Conservation (phyloP, 306 rosid species). For the Vicia villosa region DNA sequence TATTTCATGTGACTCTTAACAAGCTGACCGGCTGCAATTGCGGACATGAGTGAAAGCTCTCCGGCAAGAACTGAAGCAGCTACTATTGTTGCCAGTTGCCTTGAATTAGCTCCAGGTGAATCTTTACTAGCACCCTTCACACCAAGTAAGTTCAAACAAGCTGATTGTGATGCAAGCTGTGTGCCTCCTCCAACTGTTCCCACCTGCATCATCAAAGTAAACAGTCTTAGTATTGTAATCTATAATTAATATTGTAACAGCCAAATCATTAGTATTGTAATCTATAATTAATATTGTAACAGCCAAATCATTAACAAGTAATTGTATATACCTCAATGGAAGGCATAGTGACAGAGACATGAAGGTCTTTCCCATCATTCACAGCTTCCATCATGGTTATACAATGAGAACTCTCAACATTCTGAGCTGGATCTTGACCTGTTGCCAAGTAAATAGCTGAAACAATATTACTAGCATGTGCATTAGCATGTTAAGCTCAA, state of each 20-base stretch:
- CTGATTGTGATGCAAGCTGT: conserved; percentile 92
- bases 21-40: conserved; percentile 89
- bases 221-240: no score
- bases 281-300: no score
- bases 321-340: conserved; percentile 81
- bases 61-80: conserved; percentile 93
- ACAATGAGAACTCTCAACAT: conserved; percentile 89
- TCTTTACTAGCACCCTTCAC: conserved; percentile 89
- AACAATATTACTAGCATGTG: conserved; percentile 92
- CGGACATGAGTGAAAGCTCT: conserved; percentile 94
- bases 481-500: conserved; percentile 94
- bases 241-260: no score
- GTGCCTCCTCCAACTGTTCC: conserved; percentile 99
- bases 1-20: conserved; percentile 93
- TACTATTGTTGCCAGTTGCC: conserved; percentile 69
- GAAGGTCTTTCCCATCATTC: conserved; percentile 79
- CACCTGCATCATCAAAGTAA: conserved; percentile 73
- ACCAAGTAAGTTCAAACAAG: conserved; percentile 85
- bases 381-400: conserved; percentile 93
- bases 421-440: conserved; percentile 97
- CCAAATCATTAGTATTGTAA: no score
- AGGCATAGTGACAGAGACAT: conserved; percentile 92
- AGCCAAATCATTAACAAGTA: background rate
- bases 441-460: conserved; percentile 84
- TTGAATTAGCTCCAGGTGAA: conserved; percentile 71